A percentile compares a stretch with the other conserved stretches of the same genome.
phyloP scores from a whole-genome alignment of 345 rosid genomes.

The Ailanthus altissimus region DNA sequence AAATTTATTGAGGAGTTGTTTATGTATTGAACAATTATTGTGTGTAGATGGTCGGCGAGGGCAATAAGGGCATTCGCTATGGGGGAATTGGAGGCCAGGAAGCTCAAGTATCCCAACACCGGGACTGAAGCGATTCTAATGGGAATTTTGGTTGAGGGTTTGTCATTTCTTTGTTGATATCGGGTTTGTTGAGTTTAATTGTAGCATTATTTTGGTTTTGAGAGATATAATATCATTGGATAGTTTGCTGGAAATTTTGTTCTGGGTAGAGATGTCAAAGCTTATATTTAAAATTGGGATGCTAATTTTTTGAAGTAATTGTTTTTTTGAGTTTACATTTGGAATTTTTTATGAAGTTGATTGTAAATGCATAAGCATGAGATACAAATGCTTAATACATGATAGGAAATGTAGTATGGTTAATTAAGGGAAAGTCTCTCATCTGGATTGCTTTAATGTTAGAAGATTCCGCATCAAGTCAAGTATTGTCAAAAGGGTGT shows the following conservation, averaged over 20 bases:
- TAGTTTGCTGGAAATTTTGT: background rate
- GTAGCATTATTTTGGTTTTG: background rate
- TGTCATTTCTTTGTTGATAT: conserved; percentile 23
- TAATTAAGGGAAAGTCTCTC: background rate
- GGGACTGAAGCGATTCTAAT: conserved; percentile 85
- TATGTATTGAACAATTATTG: background rate
- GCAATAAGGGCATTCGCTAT: conserved; percentile 77
- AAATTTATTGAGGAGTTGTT: conserved; percentile 7
- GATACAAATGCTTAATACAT: background rate
- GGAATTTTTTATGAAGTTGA: background rate
- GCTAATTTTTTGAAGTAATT: background rate
- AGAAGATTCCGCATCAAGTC: background rate
- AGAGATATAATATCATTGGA: background rate
- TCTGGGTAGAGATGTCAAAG: background rate
- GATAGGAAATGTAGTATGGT: background rate
- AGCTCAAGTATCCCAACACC: conserved; percentile 75
- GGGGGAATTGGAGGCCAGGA: conserved; percentile 91
- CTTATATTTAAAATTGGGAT: background rate
- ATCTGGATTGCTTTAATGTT: background rate
- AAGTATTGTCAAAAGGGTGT: background rate
- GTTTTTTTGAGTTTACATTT: background rate
- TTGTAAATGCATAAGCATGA: background rate
- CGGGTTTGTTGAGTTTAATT: background rate
- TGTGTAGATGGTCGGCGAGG: conserved; percentile 87
- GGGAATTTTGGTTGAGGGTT: conserved; percentile 95